Evolutionary conservation across 345 rosid species (phyloP).

Genomic region (Brassica cretica): DNA sequence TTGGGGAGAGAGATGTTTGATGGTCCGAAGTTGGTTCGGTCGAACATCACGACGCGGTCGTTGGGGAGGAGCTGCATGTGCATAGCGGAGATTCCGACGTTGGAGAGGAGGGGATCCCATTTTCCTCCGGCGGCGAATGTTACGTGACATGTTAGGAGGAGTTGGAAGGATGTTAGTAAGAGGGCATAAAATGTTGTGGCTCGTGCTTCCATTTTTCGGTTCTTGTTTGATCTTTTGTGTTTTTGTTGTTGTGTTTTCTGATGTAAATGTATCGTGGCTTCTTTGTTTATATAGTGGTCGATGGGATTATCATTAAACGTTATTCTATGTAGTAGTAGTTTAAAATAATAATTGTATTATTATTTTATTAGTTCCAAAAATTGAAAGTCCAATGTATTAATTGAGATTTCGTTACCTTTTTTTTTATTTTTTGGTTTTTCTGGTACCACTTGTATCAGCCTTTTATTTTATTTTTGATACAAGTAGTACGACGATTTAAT

Average conservation of each 20-base stretch:
- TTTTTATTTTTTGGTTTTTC: no score
- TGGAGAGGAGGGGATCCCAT: constrained; percentile 44
- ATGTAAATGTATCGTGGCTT: constrained; percentile 4
- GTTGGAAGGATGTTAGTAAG: constrained; percentile 25
- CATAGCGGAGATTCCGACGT: constrained; percentile 79
- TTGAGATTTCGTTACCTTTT: no score
- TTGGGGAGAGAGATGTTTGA: constrained; percentile 65
- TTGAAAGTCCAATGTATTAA: no score
- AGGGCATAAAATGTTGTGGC: constrained; percentile 14
- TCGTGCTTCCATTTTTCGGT: constrained; percentile 19
- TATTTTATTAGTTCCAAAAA: no score
- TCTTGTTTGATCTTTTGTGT: constrained; percentile 6
- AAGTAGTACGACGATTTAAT: no score
- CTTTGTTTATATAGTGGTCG: constrained; percentile 25
- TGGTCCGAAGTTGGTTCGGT: constrained; percentile 71
- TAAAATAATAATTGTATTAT: not conserved
- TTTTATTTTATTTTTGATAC: no score
- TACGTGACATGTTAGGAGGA: constrained; percentile 26
- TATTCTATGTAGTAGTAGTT: not conserved
- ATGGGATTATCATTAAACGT: constrained; percentile 5
- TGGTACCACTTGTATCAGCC: no score
- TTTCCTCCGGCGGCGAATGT: constrained; percentile 33
- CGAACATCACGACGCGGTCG: constrained; percentile 76
- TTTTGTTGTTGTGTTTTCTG: constrained; percentile 13
- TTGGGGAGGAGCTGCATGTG: constrained; percentile 84